A percentile compares a stretch with the other conserved stretches of the same genome.
Conservation (phyloP, 2,329 filamentous ascomycete genomes). For the Dendrostoma leiphaemia region DNA sequence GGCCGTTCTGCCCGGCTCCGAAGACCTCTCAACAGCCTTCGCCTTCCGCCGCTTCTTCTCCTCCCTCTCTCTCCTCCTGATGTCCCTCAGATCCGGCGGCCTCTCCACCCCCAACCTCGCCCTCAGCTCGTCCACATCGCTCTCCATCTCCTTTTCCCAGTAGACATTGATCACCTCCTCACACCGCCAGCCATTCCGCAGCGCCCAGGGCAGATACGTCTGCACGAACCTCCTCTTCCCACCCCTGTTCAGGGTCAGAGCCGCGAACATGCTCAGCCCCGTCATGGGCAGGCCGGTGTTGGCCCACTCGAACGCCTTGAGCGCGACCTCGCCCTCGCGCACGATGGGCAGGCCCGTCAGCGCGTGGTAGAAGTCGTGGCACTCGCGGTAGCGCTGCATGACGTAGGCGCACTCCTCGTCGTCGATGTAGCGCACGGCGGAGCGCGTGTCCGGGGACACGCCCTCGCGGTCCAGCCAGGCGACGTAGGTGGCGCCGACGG, state of each 20-base stretch:
- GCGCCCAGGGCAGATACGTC: slow-evolving; percentile 86
- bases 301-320: slow-evolving; percentile 96
- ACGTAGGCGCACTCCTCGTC: slow-evolving; percentile 96
- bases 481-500: slow-evolving; percentile 79
- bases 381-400: slow-evolving; percentile 96
- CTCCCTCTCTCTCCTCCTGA: slow-evolving; percentile 68
- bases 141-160: slow-evolving; percentile 93
- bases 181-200: slow-evolving; percentile 73
- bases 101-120: slow-evolving; percentile 77
- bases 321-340: slow-evolving; percentile 93
- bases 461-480: slow-evolving; percentile 92
- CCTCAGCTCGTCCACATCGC: slow-evolving; percentile 75
- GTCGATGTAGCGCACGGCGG: slow-evolving; percentile 84
- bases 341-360: slow-evolving; percentile 87
- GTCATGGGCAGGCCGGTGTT: slow-evolving; percentile 97
- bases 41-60: slow-evolving; percentile 66
- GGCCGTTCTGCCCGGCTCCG: neutral
- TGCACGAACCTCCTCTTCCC: slow-evolving; percentile 73
- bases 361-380: slow-evolving; percentile 97
- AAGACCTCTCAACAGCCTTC: neutral
- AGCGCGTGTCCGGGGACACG: slow-evolving; percentile 86
- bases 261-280: slow-evolving; percentile 78
- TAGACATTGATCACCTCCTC: slow-evolving; percentile 93
- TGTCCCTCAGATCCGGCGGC: slow-evolving; percentile 80
- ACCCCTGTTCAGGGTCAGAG: slow-evolving; percentile 79